Evolutionary conservation across 352 stramenopile genomes (phyloP).

Genomic region (Globisporangium middletonii): DNA sequence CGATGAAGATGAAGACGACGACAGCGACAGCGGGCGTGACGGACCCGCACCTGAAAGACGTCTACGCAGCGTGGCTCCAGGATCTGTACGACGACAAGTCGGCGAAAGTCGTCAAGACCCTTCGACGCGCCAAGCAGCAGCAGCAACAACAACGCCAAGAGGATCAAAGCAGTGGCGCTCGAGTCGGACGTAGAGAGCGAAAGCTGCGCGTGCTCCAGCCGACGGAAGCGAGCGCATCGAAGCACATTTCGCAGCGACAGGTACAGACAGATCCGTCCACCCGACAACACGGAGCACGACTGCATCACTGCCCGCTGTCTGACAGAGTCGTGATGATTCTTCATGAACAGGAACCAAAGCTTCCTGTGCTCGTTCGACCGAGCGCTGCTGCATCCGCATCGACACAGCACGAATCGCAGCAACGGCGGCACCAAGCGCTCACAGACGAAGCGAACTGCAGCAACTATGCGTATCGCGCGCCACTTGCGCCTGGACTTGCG

Average conservation of each 20-base stretch:
- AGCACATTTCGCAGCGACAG: conserved; percentile 26
- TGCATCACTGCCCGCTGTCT: background rate
- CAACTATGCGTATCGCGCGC: conserved; percentile 23
- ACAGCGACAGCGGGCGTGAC: conserved; percentile 5
- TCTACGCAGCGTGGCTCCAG: conserved; percentile 35
- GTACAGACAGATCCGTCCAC: conserved; percentile 2
- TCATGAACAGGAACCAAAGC: conserved; percentile 5
- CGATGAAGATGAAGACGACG: background rate
- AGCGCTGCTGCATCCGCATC: background rate
- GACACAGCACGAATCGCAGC: conserved; percentile 9
- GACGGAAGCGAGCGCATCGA: conserved; percentile 43
- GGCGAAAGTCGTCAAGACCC: conserved; percentile 19
- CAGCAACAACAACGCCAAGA: background rate
- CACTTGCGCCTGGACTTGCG: conserved; percentile 32
- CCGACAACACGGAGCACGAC: no score
- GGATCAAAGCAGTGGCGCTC: background rate
- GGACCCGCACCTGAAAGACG: conserved; percentile 21
- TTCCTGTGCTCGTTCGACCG: background rate
- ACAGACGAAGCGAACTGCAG: conserved; percentile 40
- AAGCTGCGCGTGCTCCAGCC: conserved; percentile 38
- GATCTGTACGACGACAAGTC: conserved; percentile 36
- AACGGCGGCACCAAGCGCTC: conserved; percentile 27
- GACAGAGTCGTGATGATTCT: no score
- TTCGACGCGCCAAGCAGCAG: conserved; percentile 7
- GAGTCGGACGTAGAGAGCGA: conserved; percentile 7